These are phyloP conservation scores for Roridomyces roridus DNA, from an alignment of 768 basidiomycete genomes.

Conservation along the genomic window DNA sequence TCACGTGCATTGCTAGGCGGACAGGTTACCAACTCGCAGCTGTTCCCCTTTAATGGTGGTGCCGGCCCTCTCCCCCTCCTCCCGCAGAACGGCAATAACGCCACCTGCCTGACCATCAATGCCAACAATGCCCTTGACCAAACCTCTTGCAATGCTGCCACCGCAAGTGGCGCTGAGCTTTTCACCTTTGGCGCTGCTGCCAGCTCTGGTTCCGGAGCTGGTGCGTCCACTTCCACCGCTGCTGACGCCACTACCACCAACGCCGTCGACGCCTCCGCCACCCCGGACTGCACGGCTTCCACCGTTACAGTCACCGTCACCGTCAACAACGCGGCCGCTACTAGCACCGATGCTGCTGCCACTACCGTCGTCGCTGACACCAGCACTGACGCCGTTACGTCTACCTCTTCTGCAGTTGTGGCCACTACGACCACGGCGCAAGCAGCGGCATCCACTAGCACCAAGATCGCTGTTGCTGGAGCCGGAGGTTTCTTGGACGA, in stretches of 20 bases:
- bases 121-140: constrained; percentile 23
- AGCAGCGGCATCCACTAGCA: not conserved
- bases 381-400: not conserved
- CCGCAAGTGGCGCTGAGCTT: constrained; percentile 25
- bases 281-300: not conserved
- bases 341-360: not conserved
- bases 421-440: not conserved
- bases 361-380: not conserved
- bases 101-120: constrained; percentile 23
- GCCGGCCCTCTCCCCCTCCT: constrained; percentile 24
- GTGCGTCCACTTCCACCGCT: not conserved
- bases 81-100: constrained; percentile 25
- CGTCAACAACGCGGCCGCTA: not conserved
- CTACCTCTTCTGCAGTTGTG: not conserved
- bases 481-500: constrained; percentile 24
- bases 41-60: constrained; percentile 27
- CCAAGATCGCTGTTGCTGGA: constrained; percentile 13
- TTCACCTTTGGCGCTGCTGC: constrained; percentile 25
- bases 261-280: not conserved
- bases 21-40: constrained; percentile 26
- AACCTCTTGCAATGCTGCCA: constrained; percentile 20
- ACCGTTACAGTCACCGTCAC: constrained; percentile 16
- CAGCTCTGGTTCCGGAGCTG: not conserved
- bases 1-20: constrained; percentile 2
- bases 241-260: constrained; percentile 1